These are phyloP conservation scores for Allium cepa DNA, from an alignment of 106 monocot species.

Conservation along the genomic window DNA sequence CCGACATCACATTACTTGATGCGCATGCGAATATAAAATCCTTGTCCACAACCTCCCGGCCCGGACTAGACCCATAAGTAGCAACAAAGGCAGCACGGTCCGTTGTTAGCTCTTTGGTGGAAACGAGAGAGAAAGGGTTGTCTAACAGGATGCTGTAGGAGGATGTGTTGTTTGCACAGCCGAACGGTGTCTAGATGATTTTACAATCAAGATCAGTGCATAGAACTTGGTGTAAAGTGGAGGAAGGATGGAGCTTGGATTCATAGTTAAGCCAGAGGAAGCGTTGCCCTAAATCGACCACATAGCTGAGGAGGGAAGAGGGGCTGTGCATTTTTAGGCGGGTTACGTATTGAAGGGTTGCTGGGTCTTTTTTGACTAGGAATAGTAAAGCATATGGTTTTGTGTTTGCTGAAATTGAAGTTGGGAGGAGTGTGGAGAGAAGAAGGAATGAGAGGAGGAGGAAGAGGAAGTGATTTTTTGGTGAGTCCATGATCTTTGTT, in stretches of 20 bases:
- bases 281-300: constrained; percentile 37
- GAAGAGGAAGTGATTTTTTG: neutral
- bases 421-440: neutral
- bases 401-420: neutral
- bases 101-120: too few species aligned
- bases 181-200: too few species aligned
- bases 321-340: constrained; percentile 28
- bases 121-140: too few species aligned
- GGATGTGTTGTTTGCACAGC: too few species aligned
- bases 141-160: too few species aligned
- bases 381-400: constrained; percentile 16
- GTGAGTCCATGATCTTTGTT: neutral
- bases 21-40: too few species aligned
- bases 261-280: constrained; percentile 45
- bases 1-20: too few species aligned
- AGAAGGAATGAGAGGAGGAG: neutral
- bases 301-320: constrained; percentile 13
- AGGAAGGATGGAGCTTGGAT: constrained; percentile 21
- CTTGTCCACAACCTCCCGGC: too few species aligned
- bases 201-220: constrained; percentile 40
- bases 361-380: constrained; percentile 23
- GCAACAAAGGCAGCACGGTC: too few species aligned
- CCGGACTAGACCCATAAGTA: too few species aligned
- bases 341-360: constrained; percentile 37
- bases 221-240: constrained; percentile 31